A percentile compares a stretch with the other conserved stretches of the same genome.
These are phyloP conservation scores for Aspergillus clavatus DNA, from an alignment of 2,329 filamentous ascomycete genomes.

Conservation along the genomic window DNA sequence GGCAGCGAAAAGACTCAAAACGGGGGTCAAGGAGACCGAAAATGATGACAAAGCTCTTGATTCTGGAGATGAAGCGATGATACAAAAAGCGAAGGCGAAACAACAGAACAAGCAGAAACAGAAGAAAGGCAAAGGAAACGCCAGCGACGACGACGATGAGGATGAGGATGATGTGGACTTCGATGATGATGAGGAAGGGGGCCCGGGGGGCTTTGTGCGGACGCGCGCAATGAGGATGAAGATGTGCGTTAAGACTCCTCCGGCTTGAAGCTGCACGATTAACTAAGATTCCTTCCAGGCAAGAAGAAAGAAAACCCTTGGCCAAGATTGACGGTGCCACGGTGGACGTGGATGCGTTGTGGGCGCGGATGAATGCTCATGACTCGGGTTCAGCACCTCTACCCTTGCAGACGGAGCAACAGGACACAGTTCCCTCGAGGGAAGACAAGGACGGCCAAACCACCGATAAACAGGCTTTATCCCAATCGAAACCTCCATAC, in stretches of 20 bases:
- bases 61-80: constrained; percentile 55
- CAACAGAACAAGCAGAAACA: constrained; percentile 37
- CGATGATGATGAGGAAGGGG: constrained; percentile 42
- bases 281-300: constrained; percentile 23
- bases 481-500: constrained; percentile 11
- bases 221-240: constrained; percentile 50
- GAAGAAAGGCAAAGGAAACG: constrained; percentile 27
- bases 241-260: constrained; percentile 32
- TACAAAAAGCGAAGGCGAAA: constrained; percentile 44
- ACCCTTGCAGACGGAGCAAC: constrained; percentile 12
- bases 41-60: constrained; percentile 42
- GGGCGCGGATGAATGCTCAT: constrained; percentile 48
- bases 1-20: constrained; percentile 38
- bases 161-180: constrained; percentile 35
- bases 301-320: constrained; percentile 46
- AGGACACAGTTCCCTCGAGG: constrained; percentile 10
- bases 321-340: constrained; percentile 49
- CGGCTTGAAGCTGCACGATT: neutral
- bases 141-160: constrained; percentile 33
- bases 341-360: constrained; percentile 52
- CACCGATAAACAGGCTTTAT: constrained; percentile 13
- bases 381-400: constrained; percentile 13
- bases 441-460: constrained; percentile 13
- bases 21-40: constrained; percentile 17
- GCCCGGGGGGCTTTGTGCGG: constrained; percentile 48